Evolutionary conservation across 75 land plant species (phyloP), one percentile per base, ranked within the genome.

Genomic region (Larix kaempferi): DNA sequence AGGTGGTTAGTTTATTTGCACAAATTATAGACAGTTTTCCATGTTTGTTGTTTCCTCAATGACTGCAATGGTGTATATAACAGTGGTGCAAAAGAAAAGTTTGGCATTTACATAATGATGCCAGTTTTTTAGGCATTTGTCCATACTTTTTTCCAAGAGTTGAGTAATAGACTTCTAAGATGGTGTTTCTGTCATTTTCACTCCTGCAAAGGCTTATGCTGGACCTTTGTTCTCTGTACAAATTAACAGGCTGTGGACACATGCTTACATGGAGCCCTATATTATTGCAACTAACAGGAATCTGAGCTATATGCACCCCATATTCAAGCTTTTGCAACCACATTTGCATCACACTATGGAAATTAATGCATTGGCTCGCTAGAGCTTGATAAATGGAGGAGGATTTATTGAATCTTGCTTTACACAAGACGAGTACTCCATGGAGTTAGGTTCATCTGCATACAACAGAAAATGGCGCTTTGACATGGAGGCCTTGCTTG

Each of bases 271-370:
- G 56, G 91, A 91, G 83, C 88, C 93, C 8, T 85, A 85, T 78
- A 78, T 89, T 35, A 91, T 91, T 25, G 91, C 91, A 15, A 80
- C 93, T 25, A 74, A 91, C 49, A 73, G 93, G 75, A 87, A 85
- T 69, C 79, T 91, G 52, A 91, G 91, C 33, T 80, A 55, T 54
- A 79, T 91, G 86, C 93, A 91, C 59, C 91, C 89, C 33, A 77
- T 89, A 41, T 66, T 75, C 77, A 66, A 76, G 73, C 78, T 83
- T 17, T 57, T 86, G 56, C 82, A 64, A 44, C 88, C 87, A 15
- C 87, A 86, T 56, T 77, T 80, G 66, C 73, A 78, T 29, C 78
- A 86, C 80, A 84, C 88, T 5, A 80, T 80, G 88, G 73, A 77
- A 74, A 84, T 86, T 79, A 86, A 89, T 63, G 86, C 91, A 6